phyloP scores from a whole-genome alignment of 768 basidiomycete genomes.

The Amanita muscaria region DNA sequence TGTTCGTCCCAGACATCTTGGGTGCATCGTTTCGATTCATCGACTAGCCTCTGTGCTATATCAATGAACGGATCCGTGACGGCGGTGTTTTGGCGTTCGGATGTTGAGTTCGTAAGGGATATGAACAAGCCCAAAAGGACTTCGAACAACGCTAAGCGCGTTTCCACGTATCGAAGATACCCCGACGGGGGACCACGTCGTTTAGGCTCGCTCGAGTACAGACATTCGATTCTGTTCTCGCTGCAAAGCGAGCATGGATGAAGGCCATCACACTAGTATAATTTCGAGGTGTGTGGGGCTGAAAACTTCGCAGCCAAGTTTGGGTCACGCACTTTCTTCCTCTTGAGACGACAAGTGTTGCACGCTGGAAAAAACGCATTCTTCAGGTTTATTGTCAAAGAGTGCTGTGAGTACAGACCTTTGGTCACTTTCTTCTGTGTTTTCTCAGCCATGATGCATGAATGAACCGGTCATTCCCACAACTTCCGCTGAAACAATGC shows the following conservation, averaged over 20 bases:
- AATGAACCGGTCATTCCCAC: background rate
- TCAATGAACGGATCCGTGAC: slow-evolving; percentile 12
- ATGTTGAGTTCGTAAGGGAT: slow-evolving; percentile 11
- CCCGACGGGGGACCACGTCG: slow-evolving; percentile 23
- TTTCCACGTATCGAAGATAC: slow-evolving; percentile 22
- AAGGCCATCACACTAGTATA: slow-evolving; percentile 21
- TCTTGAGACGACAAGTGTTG: slow-evolving; percentile 24
- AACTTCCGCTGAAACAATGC: background rate
- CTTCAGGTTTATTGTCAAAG: no score
- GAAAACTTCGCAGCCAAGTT: no score
- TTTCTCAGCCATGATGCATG: slow-evolving; percentile 4
- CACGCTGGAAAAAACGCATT: slow-evolving; percentile 14
- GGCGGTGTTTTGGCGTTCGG: background rate
- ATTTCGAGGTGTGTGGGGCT: background rate
- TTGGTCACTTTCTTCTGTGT: slow-evolving; percentile 7
- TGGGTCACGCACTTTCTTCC: slow-evolving; percentile 18
- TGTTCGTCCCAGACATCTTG: slow-evolving; percentile 25
- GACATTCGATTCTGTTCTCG: slow-evolving; percentile 21
- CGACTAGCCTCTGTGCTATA: slow-evolving; percentile 9
- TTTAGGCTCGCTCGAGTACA: slow-evolving; percentile 22
- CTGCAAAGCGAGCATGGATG: slow-evolving; percentile 23
- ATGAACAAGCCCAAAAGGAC: slow-evolving; percentile 20
- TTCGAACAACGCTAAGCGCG: slow-evolving; percentile 20
- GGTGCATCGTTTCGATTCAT: slow-evolving; percentile 17
- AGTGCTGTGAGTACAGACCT: background rate